Conservation (phyloP, 2,329 filamentous ascomycete genomes). For the Aspergillus phoenicis region DNA sequence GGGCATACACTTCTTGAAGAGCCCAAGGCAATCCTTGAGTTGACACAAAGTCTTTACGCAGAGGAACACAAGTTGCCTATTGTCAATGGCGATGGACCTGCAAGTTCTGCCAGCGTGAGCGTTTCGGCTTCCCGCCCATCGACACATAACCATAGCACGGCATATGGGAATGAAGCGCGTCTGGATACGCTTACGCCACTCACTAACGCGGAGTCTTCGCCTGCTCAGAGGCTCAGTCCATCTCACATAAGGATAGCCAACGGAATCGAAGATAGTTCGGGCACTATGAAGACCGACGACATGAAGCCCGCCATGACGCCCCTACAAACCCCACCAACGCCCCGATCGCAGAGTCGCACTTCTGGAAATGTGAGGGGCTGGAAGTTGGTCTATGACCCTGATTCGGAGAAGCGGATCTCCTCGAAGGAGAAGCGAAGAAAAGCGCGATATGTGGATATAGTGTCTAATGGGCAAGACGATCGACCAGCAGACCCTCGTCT, state of each 20-base stretch:
- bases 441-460: slow-evolving; percentile 56
- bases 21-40: slow-evolving; percentile 12
- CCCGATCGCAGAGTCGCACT: slow-evolving; percentile 54
- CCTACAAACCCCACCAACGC: slow-evolving; percentile 48
- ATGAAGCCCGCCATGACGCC: slow-evolving; percentile 42
- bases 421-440: slow-evolving; percentile 59
- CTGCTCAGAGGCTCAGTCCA: slow-evolving; percentile 61
- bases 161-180: slow-evolving; percentile 58
- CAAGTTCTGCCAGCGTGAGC: slow-evolving; percentile 70
- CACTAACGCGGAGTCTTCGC: slow-evolving; percentile 68
- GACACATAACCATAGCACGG: slow-evolving; percentile 54
- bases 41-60: slow-evolving; percentile 17
- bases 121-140: slow-evolving; percentile 71
- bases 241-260: slow-evolving; percentile 44
- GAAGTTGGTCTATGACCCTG: slow-evolving; percentile 65
- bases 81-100: slow-evolving; percentile 69
- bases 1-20: slow-evolving; percentile 16
- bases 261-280: slow-evolving; percentile 35
- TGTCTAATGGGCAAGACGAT: slow-evolving; percentile 58
- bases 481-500: slow-evolving; percentile 81
- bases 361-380: slow-evolving; percentile 57
- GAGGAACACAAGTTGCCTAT: slow-evolving; percentile 21
- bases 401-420: slow-evolving; percentile 60
- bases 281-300: slow-evolving; percentile 29
- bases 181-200: slow-evolving; percentile 63